Percentiles rank a stretch among this genome's conserved stretches.
Conservation (phyloP, 148 eudicot genomes). For the Chenopodium berlandieri region DNA sequence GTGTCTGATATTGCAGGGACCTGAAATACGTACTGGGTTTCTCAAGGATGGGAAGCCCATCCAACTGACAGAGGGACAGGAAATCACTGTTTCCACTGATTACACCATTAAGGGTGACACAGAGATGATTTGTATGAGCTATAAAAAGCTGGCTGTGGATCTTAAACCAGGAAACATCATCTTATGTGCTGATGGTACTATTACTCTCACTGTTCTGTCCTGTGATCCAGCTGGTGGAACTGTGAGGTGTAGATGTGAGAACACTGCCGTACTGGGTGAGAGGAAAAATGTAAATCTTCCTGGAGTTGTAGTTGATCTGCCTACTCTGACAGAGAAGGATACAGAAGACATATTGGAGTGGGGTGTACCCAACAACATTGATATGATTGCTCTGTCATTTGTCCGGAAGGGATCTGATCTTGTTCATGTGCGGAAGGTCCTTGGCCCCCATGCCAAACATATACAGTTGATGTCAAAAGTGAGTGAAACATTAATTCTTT, state of each 20-base stretch:
- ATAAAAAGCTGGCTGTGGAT: constrained; percentile 58
- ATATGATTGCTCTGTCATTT: constrained; percentile 71
- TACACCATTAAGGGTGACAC: constrained; percentile 53
- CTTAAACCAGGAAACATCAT: constrained; percentile 60
- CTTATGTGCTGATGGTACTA: constrained; percentile 73
- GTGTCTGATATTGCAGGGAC: constrained; percentile 44
- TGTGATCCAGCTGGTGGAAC: constrained; percentile 56
- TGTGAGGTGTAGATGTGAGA: constrained; percentile 66
- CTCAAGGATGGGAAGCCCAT: constrained; percentile 57
- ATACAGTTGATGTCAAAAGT: constrained; percentile 73
- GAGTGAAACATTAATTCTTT: neutral
- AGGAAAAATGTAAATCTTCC: constrained; percentile 76
- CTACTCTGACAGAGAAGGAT: constrained; percentile 71
- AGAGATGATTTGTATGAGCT: constrained; percentile 59
- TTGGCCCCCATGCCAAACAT: constrained; percentile 54
- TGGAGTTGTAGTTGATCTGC: constrained; percentile 71
- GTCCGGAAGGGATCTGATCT: constrained; percentile 77
- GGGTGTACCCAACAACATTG: constrained; percentile 76
- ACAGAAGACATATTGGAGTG: constrained; percentile 64
- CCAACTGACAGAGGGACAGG: constrained; percentile 61
- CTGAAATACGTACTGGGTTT: constrained; percentile 79
- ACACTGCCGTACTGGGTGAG: constrained; percentile 58
- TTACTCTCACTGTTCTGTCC: constrained; percentile 58
- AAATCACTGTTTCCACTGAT: constrained; percentile 55
- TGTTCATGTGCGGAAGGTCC: constrained; percentile 62